Evolutionary conservation across 176 grass and related monocot genomes (phyloP).

Genomic region (Juncus inflexus): DNA sequence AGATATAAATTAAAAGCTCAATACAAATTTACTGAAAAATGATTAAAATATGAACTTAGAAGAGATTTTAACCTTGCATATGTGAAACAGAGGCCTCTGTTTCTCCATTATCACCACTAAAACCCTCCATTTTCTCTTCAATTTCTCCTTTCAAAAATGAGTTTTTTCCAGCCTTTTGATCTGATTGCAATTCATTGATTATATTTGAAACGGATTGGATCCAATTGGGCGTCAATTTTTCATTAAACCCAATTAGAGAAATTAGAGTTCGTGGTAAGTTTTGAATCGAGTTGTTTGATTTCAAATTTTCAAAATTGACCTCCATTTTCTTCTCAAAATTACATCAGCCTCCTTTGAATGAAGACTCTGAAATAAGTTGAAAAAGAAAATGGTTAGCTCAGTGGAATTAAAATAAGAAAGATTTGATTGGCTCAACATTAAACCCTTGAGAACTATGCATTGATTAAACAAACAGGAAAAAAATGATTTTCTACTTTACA

Average conservation of each 20-base stretch:
- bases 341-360: conserved; percentile 12
- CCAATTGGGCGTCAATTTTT: conserved; percentile 59
- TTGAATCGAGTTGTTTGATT: conserved; percentile 42
- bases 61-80: conserved; percentile 58
- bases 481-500: too few relatives aligned
- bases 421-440: neutral
- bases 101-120: conserved; percentile 38
- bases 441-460: too few relatives aligned
- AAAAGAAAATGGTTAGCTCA: neutral
- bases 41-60: conserved; percentile 11
- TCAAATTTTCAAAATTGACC: conserved; percentile 21
- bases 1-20: conserved; percentile 1
- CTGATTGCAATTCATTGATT: conserved; percentile 63
- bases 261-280: conserved; percentile 57
- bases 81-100: conserved; percentile 38
- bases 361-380: conserved; percentile 11
- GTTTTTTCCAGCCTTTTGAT: conserved; percentile 22
- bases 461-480: too few relatives aligned
- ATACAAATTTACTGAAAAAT: neutral
- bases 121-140: conserved; percentile 30
- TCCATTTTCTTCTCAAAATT: conserved; percentile 39
- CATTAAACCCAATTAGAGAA: conserved; percentile 61
- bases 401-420: neutral
- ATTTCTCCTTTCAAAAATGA: conserved; percentile 21
- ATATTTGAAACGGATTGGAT: conserved; percentile 69